phyloP scores from a whole-genome alignment of 2,329 filamentous ascomycete species.

The Incumbomyces delicatus region DNA sequence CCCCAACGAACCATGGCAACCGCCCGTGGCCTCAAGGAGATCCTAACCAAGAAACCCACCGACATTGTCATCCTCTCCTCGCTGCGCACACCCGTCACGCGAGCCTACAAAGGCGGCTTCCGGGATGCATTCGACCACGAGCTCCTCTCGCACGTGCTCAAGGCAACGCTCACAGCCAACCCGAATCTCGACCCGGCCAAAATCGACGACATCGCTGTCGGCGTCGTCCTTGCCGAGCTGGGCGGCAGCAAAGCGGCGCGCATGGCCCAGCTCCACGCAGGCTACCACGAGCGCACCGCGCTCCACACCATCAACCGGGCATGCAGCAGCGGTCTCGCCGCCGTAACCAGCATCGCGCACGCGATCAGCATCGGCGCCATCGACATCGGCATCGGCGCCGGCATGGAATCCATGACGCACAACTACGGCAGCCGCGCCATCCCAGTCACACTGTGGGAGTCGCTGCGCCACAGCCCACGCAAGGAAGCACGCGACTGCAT shows the following conservation, averaged over 20 bases:
- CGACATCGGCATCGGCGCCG: constrained; percentile 66
- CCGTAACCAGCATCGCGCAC: constrained; percentile 64
- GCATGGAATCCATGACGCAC: constrained; percentile 93
- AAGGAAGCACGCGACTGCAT: constrained; percentile 74
- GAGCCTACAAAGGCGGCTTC: constrained; percentile 71
- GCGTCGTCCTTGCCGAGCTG: constrained; percentile 82
- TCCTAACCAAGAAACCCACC: constrained; percentile 67
- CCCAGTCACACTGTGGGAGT: constrained; percentile 69
- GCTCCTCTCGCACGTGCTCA: constrained; percentile 55
- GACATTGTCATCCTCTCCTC: constrained; percentile 85
- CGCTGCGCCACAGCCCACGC: constrained; percentile 52
- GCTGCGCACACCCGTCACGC: constrained; percentile 78
- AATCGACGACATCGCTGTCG: constrained; percentile 74
- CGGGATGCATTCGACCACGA: constrained; percentile 88
- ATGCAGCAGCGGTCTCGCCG: constrained; percentile 68
- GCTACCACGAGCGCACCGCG: constrained; percentile 60
- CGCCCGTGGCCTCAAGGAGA: constrained; percentile 59
- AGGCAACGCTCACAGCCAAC: constrained; percentile 61
- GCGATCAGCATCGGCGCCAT: constrained; percentile 67
- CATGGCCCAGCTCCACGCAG: constrained; percentile 80
- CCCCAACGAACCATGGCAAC: constrained; percentile 11
- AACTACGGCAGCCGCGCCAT: constrained; percentile 85
- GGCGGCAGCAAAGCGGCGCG: constrained; percentile 83
- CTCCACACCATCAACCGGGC: constrained; percentile 86
- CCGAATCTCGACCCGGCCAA: constrained; percentile 60